These are phyloP conservation scores for Oenanthe javanica DNA, from an alignment of 140 eudicot genomes.

Conservation along the genomic window DNA sequence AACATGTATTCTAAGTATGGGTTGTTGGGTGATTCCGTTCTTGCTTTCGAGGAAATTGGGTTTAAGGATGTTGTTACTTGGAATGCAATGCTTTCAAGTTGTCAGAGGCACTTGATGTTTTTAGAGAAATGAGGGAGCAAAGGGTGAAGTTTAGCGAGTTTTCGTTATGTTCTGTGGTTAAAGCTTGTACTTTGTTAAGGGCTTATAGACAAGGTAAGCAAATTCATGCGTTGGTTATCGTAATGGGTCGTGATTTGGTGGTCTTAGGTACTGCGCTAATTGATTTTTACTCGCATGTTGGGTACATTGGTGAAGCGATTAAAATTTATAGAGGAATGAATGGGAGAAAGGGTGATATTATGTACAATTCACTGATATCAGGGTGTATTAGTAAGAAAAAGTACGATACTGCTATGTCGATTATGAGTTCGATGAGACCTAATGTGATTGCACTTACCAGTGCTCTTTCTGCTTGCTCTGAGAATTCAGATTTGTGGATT, in stretches of 20 bases:
- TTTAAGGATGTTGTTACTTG: conserved; percentile 35
- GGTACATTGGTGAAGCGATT: conserved; percentile 23
- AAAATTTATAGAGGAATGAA: conserved; percentile 9
- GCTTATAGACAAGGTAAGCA: conserved; percentile 29
- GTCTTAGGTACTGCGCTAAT: conserved; percentile 25
- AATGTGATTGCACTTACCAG: conserved; percentile 23
- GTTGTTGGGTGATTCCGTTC: conserved; percentile 17
- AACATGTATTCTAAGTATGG: conserved; percentile 33
- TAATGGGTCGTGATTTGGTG: conserved; percentile 27
- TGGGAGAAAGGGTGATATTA: conserved; percentile 24
- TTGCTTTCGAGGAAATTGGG: conserved; percentile 24
- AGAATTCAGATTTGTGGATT: conserved; percentile 26
- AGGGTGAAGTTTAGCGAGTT: conserved; percentile 25
- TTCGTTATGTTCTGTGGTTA: conserved; percentile 28
- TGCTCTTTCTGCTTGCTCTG: conserved; percentile 32
- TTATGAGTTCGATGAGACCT: conserved; percentile 27
- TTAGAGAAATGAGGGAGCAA: conserved; percentile 21
- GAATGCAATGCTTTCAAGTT: conserved; percentile 31
- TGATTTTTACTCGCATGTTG: conserved; percentile 28
- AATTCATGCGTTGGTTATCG: conserved; percentile 24
- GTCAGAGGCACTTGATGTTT: conserved; percentile 15
- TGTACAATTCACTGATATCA: conserved; percentile 24
- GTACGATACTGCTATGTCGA: conserved; percentile 22
- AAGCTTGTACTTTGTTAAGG: conserved; percentile 28
- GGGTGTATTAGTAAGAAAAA: conserved; percentile 25